Percentiles rank a stretch among this genome's conserved stretches.
phyloP scores from a whole-genome alignment of 1,284 basidiomycete genomes.

The Ceratobasidium sp. region DNA sequence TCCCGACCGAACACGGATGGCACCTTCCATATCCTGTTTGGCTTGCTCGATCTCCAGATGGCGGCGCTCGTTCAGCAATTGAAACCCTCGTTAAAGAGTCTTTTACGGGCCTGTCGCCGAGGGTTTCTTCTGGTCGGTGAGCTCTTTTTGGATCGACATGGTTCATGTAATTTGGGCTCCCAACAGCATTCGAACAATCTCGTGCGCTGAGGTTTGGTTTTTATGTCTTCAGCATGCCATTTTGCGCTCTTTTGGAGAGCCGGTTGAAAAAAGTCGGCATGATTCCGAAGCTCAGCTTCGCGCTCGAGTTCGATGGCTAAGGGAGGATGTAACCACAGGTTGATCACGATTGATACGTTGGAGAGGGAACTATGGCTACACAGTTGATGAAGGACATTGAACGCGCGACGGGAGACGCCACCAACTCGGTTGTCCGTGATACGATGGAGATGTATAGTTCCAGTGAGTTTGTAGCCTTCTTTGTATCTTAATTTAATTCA shows the following conservation, averaged over 20 bases:
- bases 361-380: constrained; percentile 44
- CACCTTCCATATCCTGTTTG: constrained; percentile 25
- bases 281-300: constrained; percentile 29
- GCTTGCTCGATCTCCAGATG: constrained; percentile 11
- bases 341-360: constrained; percentile 53
- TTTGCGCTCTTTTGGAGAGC: constrained; percentile 9
- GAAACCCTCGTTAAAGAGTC: constrained; percentile 8
- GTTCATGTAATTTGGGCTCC: neutral
- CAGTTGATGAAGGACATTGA: constrained; percentile 44
- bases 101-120: constrained; percentile 25
- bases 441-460: constrained; percentile 47
- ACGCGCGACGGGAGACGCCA: constrained; percentile 28
- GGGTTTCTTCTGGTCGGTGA: constrained; percentile 20
- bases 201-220: constrained; percentile 11
- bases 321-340: constrained; percentile 51
- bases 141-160: constrained; percentile 18
- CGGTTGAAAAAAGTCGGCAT: constrained; percentile 35
- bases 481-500: constrained; percentile 50
- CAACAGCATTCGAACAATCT: constrained; percentile 17
- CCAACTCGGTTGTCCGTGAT: constrained; percentile 47
- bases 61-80: constrained; percentile 2
- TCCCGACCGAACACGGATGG: neutral
- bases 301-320: neutral
- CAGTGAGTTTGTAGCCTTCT: constrained; percentile 47
- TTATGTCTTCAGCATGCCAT: constrained; percentile 11